Evolutionary conservation across 495 filamentous ascomycete genomes (phyloP).

Genomic region (Aspergillus saccharolyticus): DNA sequence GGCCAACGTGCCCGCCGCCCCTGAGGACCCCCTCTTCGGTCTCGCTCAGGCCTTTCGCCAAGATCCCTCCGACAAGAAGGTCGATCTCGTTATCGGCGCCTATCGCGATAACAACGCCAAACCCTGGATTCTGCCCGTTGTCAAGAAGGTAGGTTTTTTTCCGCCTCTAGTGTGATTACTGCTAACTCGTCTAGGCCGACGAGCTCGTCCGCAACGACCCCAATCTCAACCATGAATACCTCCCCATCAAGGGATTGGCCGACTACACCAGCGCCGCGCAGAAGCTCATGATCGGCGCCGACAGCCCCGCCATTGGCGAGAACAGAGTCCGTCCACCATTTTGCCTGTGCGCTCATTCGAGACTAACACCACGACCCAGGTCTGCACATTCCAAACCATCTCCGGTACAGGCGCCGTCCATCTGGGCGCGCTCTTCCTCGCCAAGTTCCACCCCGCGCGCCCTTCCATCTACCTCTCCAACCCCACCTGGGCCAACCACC

Average conservation of each 20-base stretch:
- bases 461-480: conserved; percentile 81
- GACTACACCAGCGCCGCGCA: conserved; percentile 83
- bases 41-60: conserved; percentile 83
- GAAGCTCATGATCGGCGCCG: conserved; percentile 77
- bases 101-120: conserved; percentile 94
- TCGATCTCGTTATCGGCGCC: conserved; percentile 94
- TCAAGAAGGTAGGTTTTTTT: conserved; percentile 68
- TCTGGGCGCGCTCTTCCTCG: conserved; percentile 52
- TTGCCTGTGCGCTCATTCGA: conserved; percentile 4
- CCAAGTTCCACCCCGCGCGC: conserved; percentile 51
- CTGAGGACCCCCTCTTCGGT: conserved; percentile 93
- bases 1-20: conserved; percentile 79
- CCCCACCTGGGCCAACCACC: conserved; percentile 97
- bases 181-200: conserved; percentile 62
- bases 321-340: conserved; percentile 56
- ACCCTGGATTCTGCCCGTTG: conserved; percentile 96
- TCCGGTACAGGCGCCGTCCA: conserved; percentile 57
- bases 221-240: conserved; percentile 93
- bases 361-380: conserved; percentile 24
- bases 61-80: conserved; percentile 79
- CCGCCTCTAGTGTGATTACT: conserved; percentile 6
- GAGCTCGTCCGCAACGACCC: conserved; percentile 82
- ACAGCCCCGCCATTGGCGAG: conserved; percentile 76
- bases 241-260: conserved; percentile 85
- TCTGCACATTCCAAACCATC: conserved; percentile 53